A percentile compares a stretch with the other conserved stretches of the same genome.
Evolutionary conservation across 2,329 filamentous ascomycete genomes (phyloP).

Genomic region (Beauveria sp.): DNA sequence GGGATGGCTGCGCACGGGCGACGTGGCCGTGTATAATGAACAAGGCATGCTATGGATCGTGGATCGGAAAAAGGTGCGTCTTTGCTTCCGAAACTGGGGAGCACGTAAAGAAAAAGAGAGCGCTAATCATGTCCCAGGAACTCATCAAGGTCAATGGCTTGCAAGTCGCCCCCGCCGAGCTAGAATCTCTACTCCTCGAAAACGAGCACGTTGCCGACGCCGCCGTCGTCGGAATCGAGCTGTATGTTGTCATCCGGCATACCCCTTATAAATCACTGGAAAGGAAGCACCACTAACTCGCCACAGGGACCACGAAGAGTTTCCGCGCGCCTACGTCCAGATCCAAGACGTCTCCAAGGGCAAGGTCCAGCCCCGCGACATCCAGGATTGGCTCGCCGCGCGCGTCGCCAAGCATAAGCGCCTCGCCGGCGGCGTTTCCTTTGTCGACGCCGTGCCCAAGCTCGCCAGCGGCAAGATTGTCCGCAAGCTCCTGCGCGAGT

Average conservation of each 20-base stretch:
- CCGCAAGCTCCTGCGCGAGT: constrained; percentile 47
- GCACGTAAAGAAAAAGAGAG: too few species aligned
- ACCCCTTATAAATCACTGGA: not conserved
- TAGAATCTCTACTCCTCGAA: constrained; percentile 44
- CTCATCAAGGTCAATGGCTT: constrained; percentile 53
- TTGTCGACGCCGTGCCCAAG: constrained; percentile 50
- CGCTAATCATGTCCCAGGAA: constrained; percentile 32
- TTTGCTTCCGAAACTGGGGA: not conserved
- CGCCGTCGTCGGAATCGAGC: constrained; percentile 45
- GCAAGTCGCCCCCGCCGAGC: constrained; percentile 53
- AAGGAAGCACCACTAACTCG: not conserved
- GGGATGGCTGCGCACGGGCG: constrained; percentile 54
- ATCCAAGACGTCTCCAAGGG: constrained; percentile 38
- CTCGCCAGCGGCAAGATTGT: constrained; percentile 51
- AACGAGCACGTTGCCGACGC: constrained; percentile 46
- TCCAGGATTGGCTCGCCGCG: constrained; percentile 39
- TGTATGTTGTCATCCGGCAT: constrained; percentile 24
- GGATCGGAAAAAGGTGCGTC: constrained; percentile 39
- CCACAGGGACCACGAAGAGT: constrained; percentile 38
- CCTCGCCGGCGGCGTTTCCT: constrained; percentile 43
- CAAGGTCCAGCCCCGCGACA: constrained; percentile 41
- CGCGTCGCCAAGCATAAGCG: constrained; percentile 45
- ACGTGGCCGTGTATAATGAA: constrained; percentile 42
- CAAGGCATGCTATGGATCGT: constrained; percentile 38
- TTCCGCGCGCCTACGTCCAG: constrained; percentile 45